Evolutionary conservation across 2,329 filamentous ascomycete genomes (phyloP), one percentile per base, ranked within the genome.

Genomic region (Sporothrix curviconia): DNA sequence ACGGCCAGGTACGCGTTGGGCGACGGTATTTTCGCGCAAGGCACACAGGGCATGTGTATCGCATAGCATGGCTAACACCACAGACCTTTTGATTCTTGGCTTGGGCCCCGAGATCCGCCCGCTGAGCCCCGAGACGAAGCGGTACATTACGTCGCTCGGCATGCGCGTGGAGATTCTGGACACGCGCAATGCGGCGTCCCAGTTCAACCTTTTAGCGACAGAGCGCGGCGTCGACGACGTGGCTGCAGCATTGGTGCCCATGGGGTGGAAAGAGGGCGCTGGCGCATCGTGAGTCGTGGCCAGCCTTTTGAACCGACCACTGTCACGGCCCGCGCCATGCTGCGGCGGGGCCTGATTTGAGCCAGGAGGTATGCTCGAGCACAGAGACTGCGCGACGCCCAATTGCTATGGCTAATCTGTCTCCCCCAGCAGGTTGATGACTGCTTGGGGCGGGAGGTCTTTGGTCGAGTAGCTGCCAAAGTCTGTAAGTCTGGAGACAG

Each of bases 191-290:
- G 94, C 94, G 8, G 90, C 92, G 1, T 87, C 92, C 34, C 91
- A 96, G 70, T 99, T 94, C 71, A 99, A 99, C 69, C 70, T 99
- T 66, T 75, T 99, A 56, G 92, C 91, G n/a, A 97, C 91, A 17
- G 94, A 99, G 75, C 78, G 94, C 53, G 92, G 94, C 1, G 84
- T 94, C 6, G 79, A 84, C 19, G 87, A 92, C 66, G 85, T 97
- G 61, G 92, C 91, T 28, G 92, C 90, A 2, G 92, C 91, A 9
- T 70, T 99, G 71, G 82, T 97, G 70, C 92, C 92, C 0, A 79
- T 94, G 55, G 91, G 90, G 2, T 95, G 90, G 89, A 82, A 78
- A 9, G 22, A 11, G 24, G 22, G 32, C 11, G 17, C 11, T 5
- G 28, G 28, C 6, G 28, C 28, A 32, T 22, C 19, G 12, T 50